Percentiles rank a stretch among this genome's conserved stretches.
Evolutionary conservation across 208 protist genomes (phyloP).

Genomic region (Trypanosoma boissoni): DNA sequence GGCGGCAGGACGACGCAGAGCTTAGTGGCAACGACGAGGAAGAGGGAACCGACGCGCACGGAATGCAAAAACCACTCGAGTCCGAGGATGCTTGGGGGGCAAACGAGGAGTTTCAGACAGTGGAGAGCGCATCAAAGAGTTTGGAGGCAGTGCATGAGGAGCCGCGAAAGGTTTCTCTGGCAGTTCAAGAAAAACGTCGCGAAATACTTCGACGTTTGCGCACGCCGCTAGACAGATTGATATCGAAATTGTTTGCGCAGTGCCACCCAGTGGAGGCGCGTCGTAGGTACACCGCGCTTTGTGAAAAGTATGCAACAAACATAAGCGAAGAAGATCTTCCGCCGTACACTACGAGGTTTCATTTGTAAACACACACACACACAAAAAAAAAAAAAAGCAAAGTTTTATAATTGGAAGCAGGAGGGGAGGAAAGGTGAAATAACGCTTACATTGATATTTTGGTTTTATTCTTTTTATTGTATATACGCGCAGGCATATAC

Average conservation of each 20-base stretch:
- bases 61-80: slow-evolving; percentile 2
- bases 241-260: slow-evolving; percentile 51
- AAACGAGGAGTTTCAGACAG: no score
- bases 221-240: slow-evolving; percentile 47
- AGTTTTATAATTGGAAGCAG: no score
- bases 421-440: slow-evolving; percentile 7
- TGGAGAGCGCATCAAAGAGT: no score
- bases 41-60: slow-evolving; percentile 28
- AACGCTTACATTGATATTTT: slow-evolving; percentile 1
- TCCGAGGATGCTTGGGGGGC: neutral
- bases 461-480: slow-evolving; percentile 1
- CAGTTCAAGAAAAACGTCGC: slow-evolving; percentile 45
- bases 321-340: slow-evolving; percentile 33
- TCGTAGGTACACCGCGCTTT: slow-evolving; percentile 44
- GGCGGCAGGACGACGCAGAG: slow-evolving; percentile 24
- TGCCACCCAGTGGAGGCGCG: slow-evolving; percentile 49
- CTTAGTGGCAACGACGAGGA: slow-evolving; percentile 39
- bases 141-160: slow-evolving; percentile 4
- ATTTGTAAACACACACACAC: no score
- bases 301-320: slow-evolving; percentile 37
- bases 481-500: neutral
- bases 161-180: slow-evolving; percentile 15
- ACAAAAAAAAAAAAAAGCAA: no score
- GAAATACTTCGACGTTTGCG: slow-evolving; percentile 38
- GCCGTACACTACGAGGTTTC: slow-evolving; percentile 22